Evolutionary conservation across 176 grass and related monocot species (phyloP).

Genomic region (Eleusine coracana): DNA sequence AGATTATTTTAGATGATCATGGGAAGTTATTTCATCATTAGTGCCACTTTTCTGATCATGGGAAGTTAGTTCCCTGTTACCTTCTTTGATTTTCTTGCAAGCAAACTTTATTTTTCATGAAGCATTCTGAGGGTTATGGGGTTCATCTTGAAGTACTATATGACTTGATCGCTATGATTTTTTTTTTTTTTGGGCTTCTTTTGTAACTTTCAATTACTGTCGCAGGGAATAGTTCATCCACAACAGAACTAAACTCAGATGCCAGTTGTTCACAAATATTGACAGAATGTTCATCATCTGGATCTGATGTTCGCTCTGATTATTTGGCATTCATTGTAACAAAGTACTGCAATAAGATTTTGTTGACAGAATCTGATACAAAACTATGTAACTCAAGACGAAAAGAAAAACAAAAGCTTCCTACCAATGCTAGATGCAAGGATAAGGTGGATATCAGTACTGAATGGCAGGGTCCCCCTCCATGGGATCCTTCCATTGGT

Average conservation of each 20-base stretch:
- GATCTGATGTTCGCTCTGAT: conserved; percentile 34
- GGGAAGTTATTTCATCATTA: not conserved
- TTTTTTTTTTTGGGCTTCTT: not conserved
- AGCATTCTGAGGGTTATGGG: not conserved
- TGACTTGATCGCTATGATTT: not conserved
- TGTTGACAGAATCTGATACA: conserved; percentile 71
- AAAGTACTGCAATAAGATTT: conserved; percentile 63
- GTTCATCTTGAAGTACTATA: conserved; percentile 8
- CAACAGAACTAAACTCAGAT: conserved; percentile 21
- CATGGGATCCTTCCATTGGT: conserved; percentile 82
- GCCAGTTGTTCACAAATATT: conserved; percentile 9
- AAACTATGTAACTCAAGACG: conserved; percentile 53
- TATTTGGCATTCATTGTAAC: conserved; percentile 45
- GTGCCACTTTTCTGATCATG: not conserved
- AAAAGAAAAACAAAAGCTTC: conserved; percentile 62
- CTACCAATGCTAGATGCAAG: conserved; percentile 48
- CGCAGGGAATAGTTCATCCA: conserved; percentile 35
- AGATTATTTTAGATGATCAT: not conserved
- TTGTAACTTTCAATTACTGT: conserved; percentile 31
- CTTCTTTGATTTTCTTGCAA: not conserved
- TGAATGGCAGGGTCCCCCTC: conserved; percentile 80
- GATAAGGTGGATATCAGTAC: conserved; percentile 45
- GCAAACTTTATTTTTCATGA: not conserved
- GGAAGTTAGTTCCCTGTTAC: conserved; percentile 10
- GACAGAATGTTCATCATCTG: conserved; percentile 34